Conservation (phyloP, 306 rosid species). For the Corylus americana region DNA sequence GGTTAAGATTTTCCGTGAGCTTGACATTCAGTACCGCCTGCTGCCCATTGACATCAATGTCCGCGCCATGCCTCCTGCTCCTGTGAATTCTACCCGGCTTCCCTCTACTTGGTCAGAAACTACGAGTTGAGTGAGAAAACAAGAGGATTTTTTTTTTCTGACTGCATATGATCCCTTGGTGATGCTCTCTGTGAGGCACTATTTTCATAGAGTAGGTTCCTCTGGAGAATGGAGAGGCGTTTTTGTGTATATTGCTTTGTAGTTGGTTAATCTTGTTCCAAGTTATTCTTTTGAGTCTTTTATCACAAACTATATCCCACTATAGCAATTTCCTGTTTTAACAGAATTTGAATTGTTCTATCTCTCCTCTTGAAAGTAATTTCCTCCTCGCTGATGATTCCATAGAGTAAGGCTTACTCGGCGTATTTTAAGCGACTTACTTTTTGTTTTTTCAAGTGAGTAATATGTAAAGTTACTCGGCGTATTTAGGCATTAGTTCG, state of each 20-base stretch:
- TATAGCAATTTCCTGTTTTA: not conserved
- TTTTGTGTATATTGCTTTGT: not conserved
- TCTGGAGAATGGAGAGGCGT: conserved; percentile 28
- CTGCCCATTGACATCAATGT: conserved; percentile 66
- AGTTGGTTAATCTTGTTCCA: conserved; percentile 10
- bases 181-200: not conserved
- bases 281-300: not conserved
- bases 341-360: not conserved
- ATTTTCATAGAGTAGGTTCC: conserved; percentile 20
- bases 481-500: no score
- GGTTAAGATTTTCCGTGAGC: conserved; percentile 66
- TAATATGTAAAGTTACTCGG: no score
- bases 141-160: no score
- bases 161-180: not conserved
- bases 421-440: no score
- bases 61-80: conserved; percentile 49
- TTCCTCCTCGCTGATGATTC: not conserved
- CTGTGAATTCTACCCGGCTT: conserved; percentile 40
- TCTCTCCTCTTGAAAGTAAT: not conserved
- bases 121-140: conserved; percentile 38
- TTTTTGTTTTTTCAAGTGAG: no score
- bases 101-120: conserved; percentile 48
- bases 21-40: conserved; percentile 75
- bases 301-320: not conserved
- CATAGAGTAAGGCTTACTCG: no score